phyloP scores from a whole-genome alignment of 768 basidiomycete genomes.

The Suillus subaureus region DNA sequence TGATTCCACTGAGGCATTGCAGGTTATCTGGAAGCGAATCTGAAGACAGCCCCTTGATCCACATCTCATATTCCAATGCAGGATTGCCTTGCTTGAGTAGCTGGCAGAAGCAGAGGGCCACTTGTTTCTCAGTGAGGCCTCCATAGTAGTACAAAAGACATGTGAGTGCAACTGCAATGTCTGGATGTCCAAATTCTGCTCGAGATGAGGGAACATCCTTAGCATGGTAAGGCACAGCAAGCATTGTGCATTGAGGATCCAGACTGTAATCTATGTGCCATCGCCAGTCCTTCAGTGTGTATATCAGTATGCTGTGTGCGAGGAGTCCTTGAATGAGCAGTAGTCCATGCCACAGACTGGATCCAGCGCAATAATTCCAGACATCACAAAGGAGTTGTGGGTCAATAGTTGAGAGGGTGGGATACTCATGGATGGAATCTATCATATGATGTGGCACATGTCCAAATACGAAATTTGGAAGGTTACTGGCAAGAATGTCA shows the following conservation, averaged over 20 bases:
- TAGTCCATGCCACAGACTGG: slow-evolving; percentile 35
- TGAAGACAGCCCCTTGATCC: slow-evolving; percentile 29
- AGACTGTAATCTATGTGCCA: slow-evolving; percentile 59
- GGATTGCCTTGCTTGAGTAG: slow-evolving; percentile 46
- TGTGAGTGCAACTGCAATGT: slow-evolving; percentile 46
- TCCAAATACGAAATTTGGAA: slow-evolving; percentile 23
- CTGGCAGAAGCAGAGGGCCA: slow-evolving; percentile 39
- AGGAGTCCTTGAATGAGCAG: slow-evolving; percentile 50
- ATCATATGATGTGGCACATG: slow-evolving; percentile 20
- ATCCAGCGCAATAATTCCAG: slow-evolving; percentile 15
- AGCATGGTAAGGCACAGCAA: slow-evolving; percentile 55
- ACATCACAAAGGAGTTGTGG: slow-evolving; percentile 12
- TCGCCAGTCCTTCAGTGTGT: slow-evolving; percentile 40
- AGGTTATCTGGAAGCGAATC: slow-evolving; percentile 28
- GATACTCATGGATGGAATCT: slow-evolving; percentile 23
- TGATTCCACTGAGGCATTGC: slow-evolving; percentile 40
- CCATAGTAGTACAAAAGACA: slow-evolving; percentile 52
- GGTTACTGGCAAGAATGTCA: slow-evolving; percentile 22
- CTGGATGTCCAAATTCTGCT: slow-evolving; percentile 57
- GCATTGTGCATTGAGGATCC: slow-evolving; percentile 40
- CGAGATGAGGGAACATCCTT: slow-evolving; percentile 49
- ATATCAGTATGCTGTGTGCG: slow-evolving; percentile 41
- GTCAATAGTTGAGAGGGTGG: slow-evolving; percentile 20
- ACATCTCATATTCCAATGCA: slow-evolving; percentile 40
- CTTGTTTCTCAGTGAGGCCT: slow-evolving; percentile 42